Conservation (phyloP, 495 filamentous ascomycete species). For the Copromyces sp. region DNA sequence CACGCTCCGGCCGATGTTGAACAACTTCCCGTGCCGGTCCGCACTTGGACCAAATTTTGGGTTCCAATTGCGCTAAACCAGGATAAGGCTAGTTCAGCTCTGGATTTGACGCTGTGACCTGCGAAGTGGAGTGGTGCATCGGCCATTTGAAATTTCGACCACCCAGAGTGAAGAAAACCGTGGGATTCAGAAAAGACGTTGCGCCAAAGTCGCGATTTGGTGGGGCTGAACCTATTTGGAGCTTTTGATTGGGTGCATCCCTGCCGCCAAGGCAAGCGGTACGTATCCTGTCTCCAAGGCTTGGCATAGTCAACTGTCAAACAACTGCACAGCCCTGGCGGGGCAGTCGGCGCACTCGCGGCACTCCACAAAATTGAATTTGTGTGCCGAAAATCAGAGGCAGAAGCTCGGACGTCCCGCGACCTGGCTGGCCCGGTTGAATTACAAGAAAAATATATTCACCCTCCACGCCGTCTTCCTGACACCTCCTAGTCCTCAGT, state of each 20-base stretch:
- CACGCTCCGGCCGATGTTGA: conserved; percentile 4
- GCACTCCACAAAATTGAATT: conserved; percentile 27
- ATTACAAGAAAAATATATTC: conserved; percentile 22
- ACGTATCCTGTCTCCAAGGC: not conserved
- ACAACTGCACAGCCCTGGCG: conserved; percentile 26
- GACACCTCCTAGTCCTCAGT: conserved; percentile 38
- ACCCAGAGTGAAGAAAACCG: not conserved
- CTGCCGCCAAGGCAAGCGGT: not conserved
- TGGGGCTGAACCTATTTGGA: not conserved
- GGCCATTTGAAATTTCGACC: conserved; percentile 5
- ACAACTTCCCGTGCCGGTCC: conserved; percentile 16
- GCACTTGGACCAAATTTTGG: conserved; percentile 21
- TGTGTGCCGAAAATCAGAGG: conserved; percentile 28
- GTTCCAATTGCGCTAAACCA: conserved; percentile 8
- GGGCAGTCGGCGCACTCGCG: conserved; percentile 12
- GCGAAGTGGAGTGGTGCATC: conserved; percentile 2
- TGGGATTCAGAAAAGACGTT: not conserved
- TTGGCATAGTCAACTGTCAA: not conserved
- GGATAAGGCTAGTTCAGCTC: not conserved
- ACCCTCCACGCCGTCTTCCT: conserved; percentile 26
- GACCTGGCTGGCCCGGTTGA: conserved; percentile 14
- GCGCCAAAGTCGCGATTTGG: not conserved
- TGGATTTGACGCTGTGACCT: not conserved
- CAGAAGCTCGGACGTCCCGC: conserved; percentile 3
- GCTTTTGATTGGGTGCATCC: not conserved